Percentiles rank a stretch among this genome's conserved stretches.
Evolutionary conservation across 176 grass and related monocot genomes (phyloP).

Genomic region (Avena atlantica): DNA sequence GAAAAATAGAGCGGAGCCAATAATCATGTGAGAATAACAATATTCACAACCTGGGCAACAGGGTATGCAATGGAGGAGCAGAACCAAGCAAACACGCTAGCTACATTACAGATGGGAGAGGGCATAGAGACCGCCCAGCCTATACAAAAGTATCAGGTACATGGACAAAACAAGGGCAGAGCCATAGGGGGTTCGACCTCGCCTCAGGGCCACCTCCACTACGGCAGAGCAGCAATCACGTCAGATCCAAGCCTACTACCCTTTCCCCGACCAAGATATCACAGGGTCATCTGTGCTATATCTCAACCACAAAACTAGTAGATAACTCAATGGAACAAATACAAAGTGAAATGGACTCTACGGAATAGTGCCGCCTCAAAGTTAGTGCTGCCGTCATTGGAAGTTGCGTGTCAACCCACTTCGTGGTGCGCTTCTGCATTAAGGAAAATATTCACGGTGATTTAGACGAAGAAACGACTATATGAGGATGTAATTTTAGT

Average conservation of each 20-base stretch:
- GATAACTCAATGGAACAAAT: constrained; percentile 53
- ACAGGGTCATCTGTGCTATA: constrained; percentile 58
- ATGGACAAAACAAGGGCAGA: constrained; percentile 33
- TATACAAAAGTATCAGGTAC: constrained; percentile 60
- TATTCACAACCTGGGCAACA: constrained; percentile 80
- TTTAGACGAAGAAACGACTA: background rate
- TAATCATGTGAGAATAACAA: constrained; percentile 50
- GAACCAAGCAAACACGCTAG: constrained; percentile 41
- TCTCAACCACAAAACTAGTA: constrained; percentile 70
- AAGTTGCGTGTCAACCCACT: constrained; percentile 77
- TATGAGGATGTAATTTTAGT: background rate
- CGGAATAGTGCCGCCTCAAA: constrained; percentile 49
- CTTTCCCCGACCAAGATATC: constrained; percentile 46
- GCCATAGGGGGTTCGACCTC: constrained; percentile 41
- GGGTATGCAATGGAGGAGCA: constrained; percentile 38
- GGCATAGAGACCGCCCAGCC: constrained; percentile 49
- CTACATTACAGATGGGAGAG: constrained; percentile 46
- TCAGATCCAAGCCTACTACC: constrained; percentile 53
- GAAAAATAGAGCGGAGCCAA: constrained; percentile 20
- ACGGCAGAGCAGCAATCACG: constrained; percentile 31
- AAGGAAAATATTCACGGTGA: constrained; percentile 26
- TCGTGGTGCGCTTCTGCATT: constrained; percentile 66
- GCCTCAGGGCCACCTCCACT: constrained; percentile 34
- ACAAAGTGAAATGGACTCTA: constrained; percentile 51
- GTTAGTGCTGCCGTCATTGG: constrained; percentile 63